Percentiles rank a stretch among this genome's conserved stretches.
phyloP scores from a whole-genome alignment of 305 asterid genomes.

The Fraxinus dipetala region DNA sequence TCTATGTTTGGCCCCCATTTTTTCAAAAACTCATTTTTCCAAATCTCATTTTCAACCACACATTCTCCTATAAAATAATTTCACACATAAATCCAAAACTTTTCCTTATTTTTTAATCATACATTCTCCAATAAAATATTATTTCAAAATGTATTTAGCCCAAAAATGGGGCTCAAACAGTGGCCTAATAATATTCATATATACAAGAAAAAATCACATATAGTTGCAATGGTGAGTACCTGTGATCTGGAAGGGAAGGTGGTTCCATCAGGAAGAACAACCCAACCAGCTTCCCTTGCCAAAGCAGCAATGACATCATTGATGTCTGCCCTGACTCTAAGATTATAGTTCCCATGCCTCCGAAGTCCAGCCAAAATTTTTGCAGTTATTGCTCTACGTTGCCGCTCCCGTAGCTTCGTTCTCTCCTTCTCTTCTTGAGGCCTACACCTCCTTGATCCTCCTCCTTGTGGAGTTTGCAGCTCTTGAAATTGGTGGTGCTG shows the following conservation, averaged over 20 bases:
- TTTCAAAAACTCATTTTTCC: no score
- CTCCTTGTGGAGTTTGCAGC: conserved; percentile 67
- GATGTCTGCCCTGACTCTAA: conserved; percentile 95
- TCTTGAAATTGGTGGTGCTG: conserved; percentile 69
- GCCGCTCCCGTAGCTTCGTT: conserved; percentile 91
- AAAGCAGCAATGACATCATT: conserved; percentile 94
- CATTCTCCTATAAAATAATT: no score
- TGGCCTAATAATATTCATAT: neutral
- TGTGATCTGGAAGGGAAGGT: conserved; percentile 85
- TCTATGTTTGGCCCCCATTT: no score
- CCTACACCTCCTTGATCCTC: conserved; percentile 80
- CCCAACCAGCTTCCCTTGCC: conserved; percentile 99
- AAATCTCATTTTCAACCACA: no score
- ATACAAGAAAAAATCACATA: neutral
- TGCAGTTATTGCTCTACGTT: conserved; percentile 93
- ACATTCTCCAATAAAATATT: no score
- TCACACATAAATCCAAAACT: no score
- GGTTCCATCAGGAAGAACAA: conserved; percentile 98
- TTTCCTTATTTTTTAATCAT: no score
- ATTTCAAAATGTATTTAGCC: no score
- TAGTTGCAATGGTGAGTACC: conserved; percentile 35
- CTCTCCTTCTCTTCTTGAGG: conserved; percentile 98
- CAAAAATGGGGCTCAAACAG: no score
- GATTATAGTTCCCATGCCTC: conserved; percentile 92
- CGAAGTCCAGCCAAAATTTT: conserved; percentile 96